Evolutionary conservation across 106 monocot genomes (phyloP).

Genomic region (Apostasia shenzhenica): DNA sequence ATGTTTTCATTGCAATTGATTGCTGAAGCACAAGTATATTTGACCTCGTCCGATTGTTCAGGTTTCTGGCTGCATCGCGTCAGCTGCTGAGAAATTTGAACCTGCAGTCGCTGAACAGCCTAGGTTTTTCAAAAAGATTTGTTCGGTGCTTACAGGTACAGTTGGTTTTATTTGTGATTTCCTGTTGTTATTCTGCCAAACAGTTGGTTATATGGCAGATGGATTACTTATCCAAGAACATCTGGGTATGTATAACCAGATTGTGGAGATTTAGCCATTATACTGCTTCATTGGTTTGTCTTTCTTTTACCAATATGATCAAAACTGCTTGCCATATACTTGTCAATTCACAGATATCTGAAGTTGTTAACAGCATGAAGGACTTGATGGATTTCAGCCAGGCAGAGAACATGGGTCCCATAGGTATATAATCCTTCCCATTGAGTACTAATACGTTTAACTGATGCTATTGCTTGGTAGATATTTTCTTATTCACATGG

Average conservation of each 20-base stretch:
- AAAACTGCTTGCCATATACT: not conserved
- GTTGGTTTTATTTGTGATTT: not conserved
- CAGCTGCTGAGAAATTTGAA: constrained; percentile 78
- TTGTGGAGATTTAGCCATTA: not conserved
- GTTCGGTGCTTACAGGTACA: constrained; percentile 90
- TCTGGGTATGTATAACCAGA: too few species aligned
- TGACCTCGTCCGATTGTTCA: constrained; percentile 13
- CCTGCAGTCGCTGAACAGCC: constrained; percentile 72
- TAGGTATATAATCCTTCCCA: constrained; percentile 58
- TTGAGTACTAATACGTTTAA: too few species aligned
- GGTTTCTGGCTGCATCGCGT: constrained; percentile 72
- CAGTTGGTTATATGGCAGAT: too few species aligned
- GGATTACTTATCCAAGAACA: too few species aligned
- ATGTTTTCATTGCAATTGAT: not conserved
- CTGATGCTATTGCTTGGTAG: too few species aligned
- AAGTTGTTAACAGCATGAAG: constrained; percentile 97
- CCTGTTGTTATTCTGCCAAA: too few species aligned
- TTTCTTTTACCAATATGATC: not conserved
- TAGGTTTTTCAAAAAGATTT: constrained; percentile 95
- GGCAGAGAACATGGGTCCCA: constrained; percentile 72
- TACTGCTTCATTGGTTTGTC: not conserved
- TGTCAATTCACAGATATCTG: constrained; percentile 58
- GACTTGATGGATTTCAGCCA: constrained; percentile 84
- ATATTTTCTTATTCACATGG: too few species aligned
- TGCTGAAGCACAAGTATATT: not conserved